A percentile compares a stretch with the other conserved stretches of the same genome.
These are phyloP conservation scores for Vigna mungo DNA, from an alignment of 306 rosid genomes.

Conservation along the genomic window DNA sequence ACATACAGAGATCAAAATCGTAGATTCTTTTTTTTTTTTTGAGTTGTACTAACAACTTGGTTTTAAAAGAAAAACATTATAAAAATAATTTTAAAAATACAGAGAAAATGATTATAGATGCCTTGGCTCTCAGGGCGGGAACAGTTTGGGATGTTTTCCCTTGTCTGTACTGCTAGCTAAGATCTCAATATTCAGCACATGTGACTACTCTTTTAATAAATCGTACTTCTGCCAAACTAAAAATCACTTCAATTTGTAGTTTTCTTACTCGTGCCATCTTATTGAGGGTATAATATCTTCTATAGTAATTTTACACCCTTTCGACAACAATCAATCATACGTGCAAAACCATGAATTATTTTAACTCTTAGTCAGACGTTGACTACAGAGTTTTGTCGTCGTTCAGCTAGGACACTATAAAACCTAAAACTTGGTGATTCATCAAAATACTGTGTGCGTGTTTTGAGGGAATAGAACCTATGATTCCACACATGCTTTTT, in stretches of 20 bases:
- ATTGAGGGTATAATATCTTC: background rate
- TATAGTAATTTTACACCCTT: conserved; percentile 5
- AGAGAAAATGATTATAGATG: background rate
- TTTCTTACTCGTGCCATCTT: background rate
- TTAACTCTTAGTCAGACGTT: background rate
- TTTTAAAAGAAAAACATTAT: too few relatives aligned
- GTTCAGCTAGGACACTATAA: background rate
- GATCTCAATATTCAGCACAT: background rate
- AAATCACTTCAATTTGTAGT: background rate
- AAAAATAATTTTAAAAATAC: too few relatives aligned
- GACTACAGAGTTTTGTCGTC: conserved; percentile 24
- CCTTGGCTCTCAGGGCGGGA: conserved; percentile 32
- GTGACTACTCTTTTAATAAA: conserved; percentile 5
- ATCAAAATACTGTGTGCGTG: background rate
- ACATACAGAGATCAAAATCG: too few relatives aligned
- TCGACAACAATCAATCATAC: conserved; percentile 34
- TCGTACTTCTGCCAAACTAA: background rate
- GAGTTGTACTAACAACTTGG: too few relatives aligned
- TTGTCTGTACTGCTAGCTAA: conserved; percentile 28
- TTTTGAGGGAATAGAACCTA: background rate
- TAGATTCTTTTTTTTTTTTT: too few relatives aligned
- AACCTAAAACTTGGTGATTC: background rate
- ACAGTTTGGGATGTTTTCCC: conserved; percentile 42
- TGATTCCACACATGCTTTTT: background rate
- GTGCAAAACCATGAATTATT: conserved; percentile 15